Evolutionary conservation across 441 rosid genomes (phyloP), one percentile per base, ranked within the genome.

Genomic region (Jatropha podagrica): DNA sequence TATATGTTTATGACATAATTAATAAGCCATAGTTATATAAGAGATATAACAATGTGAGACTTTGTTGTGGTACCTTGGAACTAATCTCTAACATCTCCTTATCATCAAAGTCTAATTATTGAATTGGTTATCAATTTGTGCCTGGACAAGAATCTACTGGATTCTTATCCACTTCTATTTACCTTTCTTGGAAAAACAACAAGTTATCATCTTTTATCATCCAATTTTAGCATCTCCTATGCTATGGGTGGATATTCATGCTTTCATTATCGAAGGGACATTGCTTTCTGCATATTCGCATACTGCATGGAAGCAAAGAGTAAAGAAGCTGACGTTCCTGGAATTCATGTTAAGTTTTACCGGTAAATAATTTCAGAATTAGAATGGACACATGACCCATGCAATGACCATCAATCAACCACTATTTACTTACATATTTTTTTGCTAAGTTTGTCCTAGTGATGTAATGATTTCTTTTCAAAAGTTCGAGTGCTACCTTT

Each of bases 191-290:
- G 2, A 26, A 37, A 68, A 26, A 17, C n/a, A 67, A 67, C 20
- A 12, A 32, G 1, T 32, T 4, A 4, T 32, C 7, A 15, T 52
- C 32, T 15, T 42, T 42, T 44, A 8, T 4, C 9, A 20, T 9
- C 63, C 38, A 5, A 23, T 41, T n/a, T 55, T 9, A 58, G 74
- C 74, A 13, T 42, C 54, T 38, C 74, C 23, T 27, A 7, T 4
- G n/a, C 17, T 2, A 15, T 59, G 74, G n/a, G 65, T 71, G 55
- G 7, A 72, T 72, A 5, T 41, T 59, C 54, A 23, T 71, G n/a
- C 74, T 58, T 58, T 41, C 2, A n/a, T 69, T 2, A 38, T 54
- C 18, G 7, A 68, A 41, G 40, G 15, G 20, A 55, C 38, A 38
- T 0, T 65, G 41, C 14, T 41, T 18, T 65, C 49, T 65, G 51